A percentile compares a stretch with the other conserved stretches of the same genome.
Conservation (phyloP, 495 filamentous ascomycete genomes). For the Podospora comata region DNA sequence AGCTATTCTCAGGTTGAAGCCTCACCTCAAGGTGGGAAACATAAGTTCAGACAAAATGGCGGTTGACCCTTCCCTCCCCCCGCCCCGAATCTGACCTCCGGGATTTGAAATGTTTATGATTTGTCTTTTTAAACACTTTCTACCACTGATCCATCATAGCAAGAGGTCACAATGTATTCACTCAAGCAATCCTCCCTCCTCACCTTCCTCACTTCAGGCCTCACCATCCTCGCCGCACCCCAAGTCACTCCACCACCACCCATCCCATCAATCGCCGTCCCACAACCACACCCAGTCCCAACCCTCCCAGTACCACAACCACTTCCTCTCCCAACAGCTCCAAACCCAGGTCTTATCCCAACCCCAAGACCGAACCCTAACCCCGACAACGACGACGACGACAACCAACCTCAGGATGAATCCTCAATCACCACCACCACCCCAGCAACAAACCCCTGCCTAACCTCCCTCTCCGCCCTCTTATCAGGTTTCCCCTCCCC, state of each 20-base stretch:
- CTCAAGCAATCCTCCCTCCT: neutral
- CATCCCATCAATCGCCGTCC: neutral
- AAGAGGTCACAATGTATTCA: neutral
- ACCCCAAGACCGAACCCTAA: neutral
- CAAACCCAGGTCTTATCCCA: neutral
- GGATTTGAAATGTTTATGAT: neutral
- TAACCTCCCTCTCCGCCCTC: slow-evolving; percentile 12
- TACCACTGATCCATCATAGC: neutral
- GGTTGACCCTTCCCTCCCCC: neutral
- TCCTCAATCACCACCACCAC: neutral
- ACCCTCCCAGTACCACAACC: neutral
- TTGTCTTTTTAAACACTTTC: neutral
- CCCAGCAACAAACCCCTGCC: slow-evolving; percentile 5
- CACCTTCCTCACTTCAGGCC: neutral
- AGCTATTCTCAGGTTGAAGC: neutral
- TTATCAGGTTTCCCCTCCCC: slow-evolving; percentile 9
- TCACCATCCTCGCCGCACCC: neutral
- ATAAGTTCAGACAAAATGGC: neutral
- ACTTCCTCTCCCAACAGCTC: neutral
- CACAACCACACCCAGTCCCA: neutral
- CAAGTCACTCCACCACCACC: neutral
- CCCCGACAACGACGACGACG: neutral
- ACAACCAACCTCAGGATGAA: neutral
- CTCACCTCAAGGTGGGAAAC: neutral
- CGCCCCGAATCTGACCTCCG: neutral